Percentiles rank a stretch among this genome's conserved stretches.
These are phyloP conservation scores for Mycena vitilis DNA, from an alignment of 768 basidiomycete species.

Conservation along the genomic window DNA sequence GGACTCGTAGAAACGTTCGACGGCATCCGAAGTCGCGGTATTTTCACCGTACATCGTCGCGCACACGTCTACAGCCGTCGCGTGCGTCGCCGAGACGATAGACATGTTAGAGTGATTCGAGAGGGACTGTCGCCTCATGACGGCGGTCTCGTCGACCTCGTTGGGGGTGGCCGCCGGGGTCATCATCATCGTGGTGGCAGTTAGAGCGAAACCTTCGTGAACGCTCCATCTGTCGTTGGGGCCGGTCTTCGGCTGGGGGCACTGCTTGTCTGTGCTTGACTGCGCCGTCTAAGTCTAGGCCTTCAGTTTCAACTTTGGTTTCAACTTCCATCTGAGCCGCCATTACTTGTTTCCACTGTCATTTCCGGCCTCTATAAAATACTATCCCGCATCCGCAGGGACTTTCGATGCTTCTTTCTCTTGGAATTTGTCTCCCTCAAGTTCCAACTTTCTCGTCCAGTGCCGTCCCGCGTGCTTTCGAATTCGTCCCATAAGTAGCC, in stretches of 20 bases:
- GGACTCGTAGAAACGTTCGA: constrained; percentile 76
- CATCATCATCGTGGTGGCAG: constrained; percentile 11
- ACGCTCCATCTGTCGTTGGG: constrained; percentile 13
- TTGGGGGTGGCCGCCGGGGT: neutral
- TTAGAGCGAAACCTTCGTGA: constrained; percentile 15
- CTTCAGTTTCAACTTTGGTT: no score
- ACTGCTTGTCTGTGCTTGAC: neutral
- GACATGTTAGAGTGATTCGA: constrained; percentile 49
- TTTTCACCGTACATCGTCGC: constrained; percentile 74
- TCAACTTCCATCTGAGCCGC: neutral
- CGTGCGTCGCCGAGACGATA: constrained; percentile 55
- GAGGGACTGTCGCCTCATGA: constrained; percentile 4
- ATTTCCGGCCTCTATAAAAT: neutral
- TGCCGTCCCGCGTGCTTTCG: neutral
- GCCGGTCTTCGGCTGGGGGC: constrained; percentile 12
- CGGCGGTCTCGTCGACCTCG: constrained; percentile 1
- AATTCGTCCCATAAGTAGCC: neutral
- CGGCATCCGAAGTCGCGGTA: constrained; percentile 60
- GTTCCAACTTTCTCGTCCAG: neutral
- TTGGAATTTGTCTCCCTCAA: neutral
- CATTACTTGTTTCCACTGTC: neutral
- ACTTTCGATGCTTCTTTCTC: neutral
- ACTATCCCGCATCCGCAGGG: constrained; percentile 2
- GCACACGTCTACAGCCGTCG: constrained; percentile 76
- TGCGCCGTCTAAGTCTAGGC: neutral